phyloP scores from a whole-genome alignment of 139 green algal species.

The Asterochloris erici region DNA sequence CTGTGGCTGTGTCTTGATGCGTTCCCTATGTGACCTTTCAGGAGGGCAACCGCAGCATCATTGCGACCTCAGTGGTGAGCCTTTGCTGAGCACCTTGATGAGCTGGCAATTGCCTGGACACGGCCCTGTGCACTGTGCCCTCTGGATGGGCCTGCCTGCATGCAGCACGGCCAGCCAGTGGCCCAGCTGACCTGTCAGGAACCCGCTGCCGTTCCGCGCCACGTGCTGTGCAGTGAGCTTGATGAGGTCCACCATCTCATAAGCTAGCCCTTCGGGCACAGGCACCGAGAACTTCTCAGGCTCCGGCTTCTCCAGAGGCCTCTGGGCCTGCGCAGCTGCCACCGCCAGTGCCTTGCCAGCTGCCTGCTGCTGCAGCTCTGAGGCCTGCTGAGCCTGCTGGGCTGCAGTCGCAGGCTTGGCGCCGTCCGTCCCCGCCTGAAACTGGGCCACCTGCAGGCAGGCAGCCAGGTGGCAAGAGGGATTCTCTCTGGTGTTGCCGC shows the following conservation, averaged over 20 bases:
- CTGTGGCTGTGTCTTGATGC: no score
- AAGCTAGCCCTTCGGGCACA: conserved; percentile 83
- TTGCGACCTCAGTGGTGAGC: no score
- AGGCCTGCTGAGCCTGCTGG: conserved; percentile 28
- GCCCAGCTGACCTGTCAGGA: conserved; percentile 53
- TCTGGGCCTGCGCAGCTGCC: conserved; percentile 26
- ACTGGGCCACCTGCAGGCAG: conserved; percentile 54
- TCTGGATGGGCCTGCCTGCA: no score
- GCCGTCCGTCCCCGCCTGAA: conserved; percentile 23
- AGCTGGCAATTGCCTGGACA: no score
- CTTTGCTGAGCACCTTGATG: no score
- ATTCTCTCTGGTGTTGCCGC: no score
- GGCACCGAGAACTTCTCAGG: conserved; percentile 69
- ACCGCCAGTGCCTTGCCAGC: conserved; percentile 21
- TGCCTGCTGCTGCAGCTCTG: conserved; percentile 25
- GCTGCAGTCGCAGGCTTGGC: conserved; percentile 16
- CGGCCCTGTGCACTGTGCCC: no score
- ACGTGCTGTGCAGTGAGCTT: conserved; percentile 96
- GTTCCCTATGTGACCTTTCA: no score
- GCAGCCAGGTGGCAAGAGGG: not conserved
- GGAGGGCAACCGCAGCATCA: no score
- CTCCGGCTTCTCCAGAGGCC: conserved; percentile 78
- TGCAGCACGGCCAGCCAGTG: no score
- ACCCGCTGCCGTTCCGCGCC: conserved; percentile 88
- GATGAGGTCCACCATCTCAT: conserved; percentile 90